Evolutionary conservation across 768 basidiomycete species (phyloP), one percentile per base, ranked within the genome.

Genomic region (Tulasnella sp.): DNA sequence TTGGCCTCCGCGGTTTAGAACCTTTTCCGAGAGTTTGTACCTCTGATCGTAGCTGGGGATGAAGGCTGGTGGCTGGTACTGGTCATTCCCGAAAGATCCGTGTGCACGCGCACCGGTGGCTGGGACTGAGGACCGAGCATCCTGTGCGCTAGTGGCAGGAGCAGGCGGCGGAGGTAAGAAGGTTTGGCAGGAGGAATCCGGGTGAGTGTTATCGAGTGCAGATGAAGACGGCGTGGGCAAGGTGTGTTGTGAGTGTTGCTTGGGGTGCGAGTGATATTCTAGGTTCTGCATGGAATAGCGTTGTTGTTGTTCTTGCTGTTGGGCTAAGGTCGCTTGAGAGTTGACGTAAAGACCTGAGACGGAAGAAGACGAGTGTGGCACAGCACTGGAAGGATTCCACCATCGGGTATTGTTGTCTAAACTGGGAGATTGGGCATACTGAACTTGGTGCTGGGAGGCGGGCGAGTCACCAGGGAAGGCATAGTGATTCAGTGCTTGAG

Each of bases 141-240:
- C 58, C 58, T 64, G 58, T 25, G 58, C 25, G 69, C 69, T 25
- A n/a, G 69, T 4, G 69, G 37, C 5, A 31, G 69, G 69, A 25
- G 15, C 19, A 14, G 69, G 19, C 31, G 69, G 29, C 69, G 69
- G 36, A 70, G 29, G 69, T 12, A 4, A 70, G 69, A 70, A 64
- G 58, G 69, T 70, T 70, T 70, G 69, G 69, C 36, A 38, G 36
- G 69, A 64, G 58, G 58, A 64, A 34, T 64, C 58, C 58, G 31
- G 31, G 58, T 34, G 58, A 64, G 58, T 64, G 58, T 64, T 64
- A 64, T 64, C 58, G 25, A 29, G 58, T 29, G 58, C 58, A 64
- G 58, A 64, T 64, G 58, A 64, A 64, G 29, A 64, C 29, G 58
- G 58, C 58, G 58, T 64, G 58, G 58, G 31, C 58, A 64, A 64